Percentiles rank a stretch among this genome's conserved stretches.
Conservation (phyloP, 2,329 filamentous ascomycete genomes). For the Colletotrichum brevisporum region DNA sequence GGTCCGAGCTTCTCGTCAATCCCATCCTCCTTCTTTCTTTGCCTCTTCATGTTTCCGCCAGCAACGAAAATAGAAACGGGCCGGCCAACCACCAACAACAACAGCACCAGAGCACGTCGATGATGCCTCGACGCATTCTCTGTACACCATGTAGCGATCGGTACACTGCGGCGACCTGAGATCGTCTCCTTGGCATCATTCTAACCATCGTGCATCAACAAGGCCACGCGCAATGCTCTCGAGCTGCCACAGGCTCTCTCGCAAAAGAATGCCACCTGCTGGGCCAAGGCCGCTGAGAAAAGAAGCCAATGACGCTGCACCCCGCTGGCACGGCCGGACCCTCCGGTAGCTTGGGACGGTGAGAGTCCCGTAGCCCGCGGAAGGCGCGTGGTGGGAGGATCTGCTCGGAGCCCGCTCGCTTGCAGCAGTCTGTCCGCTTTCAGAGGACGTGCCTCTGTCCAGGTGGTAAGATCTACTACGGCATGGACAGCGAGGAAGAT, state of each 20-base stretch:
- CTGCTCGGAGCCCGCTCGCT: too few relatives aligned
- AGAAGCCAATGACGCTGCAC: slow-evolving; percentile 7
- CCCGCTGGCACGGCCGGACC: slow-evolving; percentile 16
- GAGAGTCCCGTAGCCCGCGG: slow-evolving; percentile 13
- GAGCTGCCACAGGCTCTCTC: background rate
- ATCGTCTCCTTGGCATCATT: background rate
- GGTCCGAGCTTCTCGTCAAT: slow-evolving; percentile 33
- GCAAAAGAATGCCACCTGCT: background rate
- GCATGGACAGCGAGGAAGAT: background rate
- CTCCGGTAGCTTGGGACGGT: slow-evolving; percentile 20
- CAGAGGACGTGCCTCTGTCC: too few relatives aligned
- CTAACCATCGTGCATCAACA: background rate
- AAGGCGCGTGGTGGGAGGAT: background rate
- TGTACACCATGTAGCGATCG: background rate
- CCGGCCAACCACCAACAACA: background rate
- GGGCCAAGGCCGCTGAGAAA: background rate
- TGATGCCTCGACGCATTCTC: slow-evolving; percentile 15
- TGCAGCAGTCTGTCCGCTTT: too few relatives aligned
- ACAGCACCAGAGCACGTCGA: background rate
- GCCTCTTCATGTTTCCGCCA: slow-evolving; percentile 27
- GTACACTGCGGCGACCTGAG: background rate
- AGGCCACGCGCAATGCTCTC: background rate
- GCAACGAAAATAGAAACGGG: slow-evolving; percentile 27
- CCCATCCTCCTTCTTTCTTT: too few relatives aligned
- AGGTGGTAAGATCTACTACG: too few relatives aligned